These are phyloP conservation scores for Amorphotheca resinae DNA, from an alignment of 495 filamentous ascomycete species.

Conservation along the genomic window DNA sequence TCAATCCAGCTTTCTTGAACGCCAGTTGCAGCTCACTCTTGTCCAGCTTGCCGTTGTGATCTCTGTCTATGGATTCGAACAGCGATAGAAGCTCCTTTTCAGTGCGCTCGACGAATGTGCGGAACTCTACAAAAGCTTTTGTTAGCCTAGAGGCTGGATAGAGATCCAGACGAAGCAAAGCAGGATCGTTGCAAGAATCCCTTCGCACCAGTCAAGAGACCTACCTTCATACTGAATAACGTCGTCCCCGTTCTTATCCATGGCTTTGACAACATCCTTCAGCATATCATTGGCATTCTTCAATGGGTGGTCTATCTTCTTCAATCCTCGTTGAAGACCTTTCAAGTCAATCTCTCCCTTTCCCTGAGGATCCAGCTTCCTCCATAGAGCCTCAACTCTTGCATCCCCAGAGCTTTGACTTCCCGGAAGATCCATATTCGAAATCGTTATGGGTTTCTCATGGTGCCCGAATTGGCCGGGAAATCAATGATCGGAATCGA, in stretches of 20 bases:
- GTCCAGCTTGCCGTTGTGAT: constrained; percentile 80
- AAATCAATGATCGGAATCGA: not conserved
- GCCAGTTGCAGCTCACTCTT: constrained; percentile 69
- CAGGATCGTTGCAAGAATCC: no score
- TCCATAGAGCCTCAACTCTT: constrained; percentile 71
- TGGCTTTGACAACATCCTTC: constrained; percentile 58
- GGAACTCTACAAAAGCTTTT: constrained; percentile 52
- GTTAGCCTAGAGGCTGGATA: not conserved
- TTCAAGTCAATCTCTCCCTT: constrained; percentile 71
- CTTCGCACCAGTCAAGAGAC: constrained; percentile 3
- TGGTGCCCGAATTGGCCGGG: not conserved
- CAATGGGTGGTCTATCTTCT: constrained; percentile 84
- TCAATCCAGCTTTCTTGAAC: constrained; percentile 65
- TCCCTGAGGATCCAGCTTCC: constrained; percentile 58
- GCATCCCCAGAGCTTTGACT: constrained; percentile 60
- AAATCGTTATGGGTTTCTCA: constrained; percentile 17
- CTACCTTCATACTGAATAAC: constrained; percentile 81
- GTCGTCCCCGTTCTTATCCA: constrained; percentile 80
- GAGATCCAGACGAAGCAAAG: no score
- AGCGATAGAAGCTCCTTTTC: constrained; percentile 70
- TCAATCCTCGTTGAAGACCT: constrained; percentile 72
- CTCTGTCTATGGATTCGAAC: constrained; percentile 77
- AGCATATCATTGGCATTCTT: constrained; percentile 91
- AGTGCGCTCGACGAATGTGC: constrained; percentile 71
- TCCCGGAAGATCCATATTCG: constrained; percentile 38